These are phyloP conservation scores for Candida ortonii DNA, from an alignment of 805 yeast species.

Conservation along the genomic window DNA sequence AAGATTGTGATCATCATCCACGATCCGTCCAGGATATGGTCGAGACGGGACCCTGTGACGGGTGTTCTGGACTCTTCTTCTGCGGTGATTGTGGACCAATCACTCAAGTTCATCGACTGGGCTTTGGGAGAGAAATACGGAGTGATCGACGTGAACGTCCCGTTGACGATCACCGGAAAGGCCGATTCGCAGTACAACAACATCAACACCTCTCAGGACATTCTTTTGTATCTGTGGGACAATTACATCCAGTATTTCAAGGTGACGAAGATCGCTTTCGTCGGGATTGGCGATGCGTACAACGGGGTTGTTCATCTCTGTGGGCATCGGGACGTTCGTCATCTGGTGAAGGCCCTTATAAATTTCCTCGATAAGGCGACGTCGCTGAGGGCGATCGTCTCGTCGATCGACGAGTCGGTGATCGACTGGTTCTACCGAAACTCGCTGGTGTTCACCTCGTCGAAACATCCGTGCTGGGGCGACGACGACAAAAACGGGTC, in stretches of 20 bases:
- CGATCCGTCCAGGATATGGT: constrained; percentile 93
- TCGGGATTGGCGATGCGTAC: constrained; percentile 89
- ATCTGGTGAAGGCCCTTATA: constrained; percentile 64
- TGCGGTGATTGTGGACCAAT: constrained; percentile 73
- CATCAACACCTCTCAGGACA: constrained; percentile 70
- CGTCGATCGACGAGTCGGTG: constrained; percentile 84
- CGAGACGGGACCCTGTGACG: constrained; percentile 70
- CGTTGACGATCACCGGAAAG: constrained; percentile 47
- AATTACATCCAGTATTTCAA: constrained; percentile 77
- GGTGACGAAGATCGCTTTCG: constrained; percentile 66
- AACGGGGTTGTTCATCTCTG: constrained; percentile 82
- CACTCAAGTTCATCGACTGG: constrained; percentile 70
- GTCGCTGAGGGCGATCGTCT: constrained; percentile 73
- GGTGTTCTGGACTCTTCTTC: constrained; percentile 74
- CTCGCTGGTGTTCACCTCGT: constrained; percentile 76
- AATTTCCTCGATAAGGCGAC: constrained; percentile 65
- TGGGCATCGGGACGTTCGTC: constrained; percentile 74
- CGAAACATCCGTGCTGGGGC: constrained; percentile 80
- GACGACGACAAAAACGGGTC: constrained; percentile 31
- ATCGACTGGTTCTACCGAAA: constrained; percentile 89
- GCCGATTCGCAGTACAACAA: constrained; percentile 58
- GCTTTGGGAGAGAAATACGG: constrained; percentile 58
- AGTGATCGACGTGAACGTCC: constrained; percentile 79
- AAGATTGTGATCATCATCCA: constrained; percentile 72
- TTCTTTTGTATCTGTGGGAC: constrained; percentile 82